Conservation (phyloP, 768 basidiomycete species). For the Antrodiella citrinella region DNA sequence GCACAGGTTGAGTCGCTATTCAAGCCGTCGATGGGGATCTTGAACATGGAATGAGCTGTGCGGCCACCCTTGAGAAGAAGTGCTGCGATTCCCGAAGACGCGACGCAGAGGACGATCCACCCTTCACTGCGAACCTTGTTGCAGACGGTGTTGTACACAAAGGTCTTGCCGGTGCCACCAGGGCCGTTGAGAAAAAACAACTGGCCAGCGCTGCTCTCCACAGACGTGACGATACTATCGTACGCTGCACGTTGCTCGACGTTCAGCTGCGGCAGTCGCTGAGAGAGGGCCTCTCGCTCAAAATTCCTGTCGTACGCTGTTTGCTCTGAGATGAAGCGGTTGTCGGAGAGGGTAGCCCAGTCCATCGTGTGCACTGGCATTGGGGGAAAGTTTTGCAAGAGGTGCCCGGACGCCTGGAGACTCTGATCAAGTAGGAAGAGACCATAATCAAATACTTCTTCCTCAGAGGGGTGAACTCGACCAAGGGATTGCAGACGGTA, state of each 20-base stretch:
- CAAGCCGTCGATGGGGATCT: slow-evolving; percentile 32
- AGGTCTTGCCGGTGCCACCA: slow-evolving; percentile 35
- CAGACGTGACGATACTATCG: background rate
- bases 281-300: background rate
- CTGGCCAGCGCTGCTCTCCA: slow-evolving; percentile 12
- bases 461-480: slow-evolving; percentile 11
- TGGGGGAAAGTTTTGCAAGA: slow-evolving; percentile 16
- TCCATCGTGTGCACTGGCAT: slow-evolving; percentile 25
- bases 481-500: slow-evolving; percentile 13
- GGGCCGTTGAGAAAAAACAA: slow-evolving; percentile 30
- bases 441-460: slow-evolving; percentile 32
- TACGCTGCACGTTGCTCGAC: slow-evolving; percentile 12
- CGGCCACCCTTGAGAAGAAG: slow-evolving; percentile 34
- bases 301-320: slow-evolving; percentile 17
- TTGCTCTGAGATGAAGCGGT: slow-evolving; percentile 27
- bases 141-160: slow-evolving; percentile 26
- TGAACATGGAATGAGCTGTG: slow-evolving; percentile 41
- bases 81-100: slow-evolving; percentile 43
- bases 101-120: slow-evolving; percentile 36
- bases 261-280: slow-evolving; percentile 9
- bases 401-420: slow-evolving; percentile 16
- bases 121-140: slow-evolving; percentile 20
- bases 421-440: slow-evolving; percentile 30
- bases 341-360: slow-evolving; percentile 20
- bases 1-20: slow-evolving; percentile 23